phyloP scores from a whole-genome alignment of 441 rosid species.

The Adansonia madagascariensis region DNA sequence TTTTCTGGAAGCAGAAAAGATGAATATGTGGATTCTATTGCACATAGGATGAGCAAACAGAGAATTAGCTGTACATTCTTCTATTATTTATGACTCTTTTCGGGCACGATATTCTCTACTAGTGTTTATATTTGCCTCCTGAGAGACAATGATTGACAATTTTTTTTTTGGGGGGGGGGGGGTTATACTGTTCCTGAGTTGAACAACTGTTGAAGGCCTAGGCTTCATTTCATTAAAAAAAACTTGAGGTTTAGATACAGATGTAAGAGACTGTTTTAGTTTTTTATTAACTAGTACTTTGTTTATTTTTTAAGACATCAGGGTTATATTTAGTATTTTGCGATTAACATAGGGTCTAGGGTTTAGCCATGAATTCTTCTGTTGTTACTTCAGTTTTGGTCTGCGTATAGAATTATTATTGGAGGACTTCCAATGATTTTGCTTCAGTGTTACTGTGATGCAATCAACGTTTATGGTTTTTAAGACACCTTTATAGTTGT shows the following conservation, averaged over 20 bases:
- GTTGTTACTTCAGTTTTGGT: neutral
- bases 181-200: neutral
- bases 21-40: neutral
- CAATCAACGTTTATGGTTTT: neutral
- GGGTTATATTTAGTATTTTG: neutral
- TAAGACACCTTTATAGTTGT: neutral
- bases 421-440: neutral
- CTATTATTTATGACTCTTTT: neutral
- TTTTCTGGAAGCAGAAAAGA: neutral
- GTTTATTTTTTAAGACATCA: neutral
- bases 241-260: neutral
- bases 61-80: neutral
- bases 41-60: neutral
- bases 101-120: neutral
- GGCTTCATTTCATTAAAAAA: neutral
- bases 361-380: neutral
- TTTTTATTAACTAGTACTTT: slow-evolving; percentile 15
- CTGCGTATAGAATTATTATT: neutral
- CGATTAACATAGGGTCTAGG: neutral
- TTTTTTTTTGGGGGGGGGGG: neutral
- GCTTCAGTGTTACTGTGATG: neutral
- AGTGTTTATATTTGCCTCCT: neutral
- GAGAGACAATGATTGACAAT: neutral
- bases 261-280: neutral
- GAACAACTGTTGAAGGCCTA: neutral